A percentile compares a stretch with the other conserved stretches of the same genome.
These are phyloP conservation scores for Closterium sp. DNA, from an alignment of 139 green algal genomes.

Conservation along the genomic window DNA sequence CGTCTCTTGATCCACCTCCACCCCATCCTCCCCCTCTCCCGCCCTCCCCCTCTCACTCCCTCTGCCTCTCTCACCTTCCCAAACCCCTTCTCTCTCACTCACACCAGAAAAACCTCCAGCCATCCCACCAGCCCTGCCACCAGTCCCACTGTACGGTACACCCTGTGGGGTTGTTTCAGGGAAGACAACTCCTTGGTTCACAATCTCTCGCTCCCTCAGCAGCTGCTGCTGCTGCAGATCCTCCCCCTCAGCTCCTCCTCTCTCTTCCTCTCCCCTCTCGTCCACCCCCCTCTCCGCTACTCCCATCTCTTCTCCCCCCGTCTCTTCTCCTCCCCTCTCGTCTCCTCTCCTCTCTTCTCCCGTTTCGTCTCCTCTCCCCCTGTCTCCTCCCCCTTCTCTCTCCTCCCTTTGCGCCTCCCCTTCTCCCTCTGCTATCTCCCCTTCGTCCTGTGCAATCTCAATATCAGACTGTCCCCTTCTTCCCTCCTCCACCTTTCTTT, in stretches of 20 bases:
- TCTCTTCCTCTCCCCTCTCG: neutral
- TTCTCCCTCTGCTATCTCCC: neutral
- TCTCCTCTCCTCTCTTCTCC: neutral
- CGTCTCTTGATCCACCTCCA: neutral
- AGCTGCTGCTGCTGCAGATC: neutral
- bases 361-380: too few relatives aligned
- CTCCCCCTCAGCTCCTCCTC: neutral
- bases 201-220: neutral
- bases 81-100: neutral
- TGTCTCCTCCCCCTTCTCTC: neutral
- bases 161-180: neutral
- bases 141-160: neutral
- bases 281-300: too few relatives aligned
- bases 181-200: neutral
- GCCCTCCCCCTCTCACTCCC: neutral
- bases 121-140: neutral
- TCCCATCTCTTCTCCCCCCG: too few relatives aligned
- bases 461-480: neutral
- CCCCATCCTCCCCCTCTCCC: neutral
- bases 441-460: neutral
- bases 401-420: neutral
- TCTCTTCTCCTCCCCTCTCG: neutral
- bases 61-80: neutral
- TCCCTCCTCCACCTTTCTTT: neutral
- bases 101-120: neutral